Evolutionary conservation across 2,329 filamentous ascomycete species (phyloP).

Genomic region (Anthostomella pinea): DNA sequence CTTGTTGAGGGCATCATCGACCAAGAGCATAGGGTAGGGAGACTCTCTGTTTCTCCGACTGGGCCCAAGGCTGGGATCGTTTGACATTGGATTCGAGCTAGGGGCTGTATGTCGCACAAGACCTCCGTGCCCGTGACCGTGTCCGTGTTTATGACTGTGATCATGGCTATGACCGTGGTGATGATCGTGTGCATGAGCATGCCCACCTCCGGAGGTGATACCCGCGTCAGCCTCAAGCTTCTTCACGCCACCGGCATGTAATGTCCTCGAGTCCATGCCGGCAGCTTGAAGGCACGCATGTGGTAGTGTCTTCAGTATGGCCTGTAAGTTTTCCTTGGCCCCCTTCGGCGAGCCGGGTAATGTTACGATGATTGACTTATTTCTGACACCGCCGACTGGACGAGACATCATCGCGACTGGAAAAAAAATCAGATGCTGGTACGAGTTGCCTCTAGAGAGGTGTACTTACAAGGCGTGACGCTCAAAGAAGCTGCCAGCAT

Average conservation of each 20-base stretch:
- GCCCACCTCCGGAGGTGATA: constrained; percentile 37
- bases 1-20: constrained; percentile 72
- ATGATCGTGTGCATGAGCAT: constrained; percentile 36
- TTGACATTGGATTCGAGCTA: constrained; percentile 54
- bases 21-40: constrained; percentile 87
- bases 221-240: constrained; percentile 84
- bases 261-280: constrained; percentile 72
- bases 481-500: constrained; percentile 84
- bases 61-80: constrained; percentile 59
- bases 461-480: constrained; percentile 79
- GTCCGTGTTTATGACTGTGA: constrained; percentile 53
- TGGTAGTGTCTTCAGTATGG: constrained; percentile 83
- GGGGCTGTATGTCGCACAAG: constrained; percentile 72
- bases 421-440: background rate
- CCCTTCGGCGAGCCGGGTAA: constrained; percentile 94
- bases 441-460: background rate
- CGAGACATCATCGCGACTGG: constrained; percentile 94
- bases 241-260: constrained; percentile 79
- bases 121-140: constrained; percentile 60
- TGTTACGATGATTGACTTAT: constrained; percentile 79
- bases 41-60: constrained; percentile 76
- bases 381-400: constrained; percentile 83
- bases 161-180: constrained; percentile 52
- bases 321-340: constrained; percentile 87
- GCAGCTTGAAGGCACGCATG: constrained; percentile 92